Conservation (phyloP, 2,329 filamentous ascomycete genomes). For the Fusarium bulbicola region DNA sequence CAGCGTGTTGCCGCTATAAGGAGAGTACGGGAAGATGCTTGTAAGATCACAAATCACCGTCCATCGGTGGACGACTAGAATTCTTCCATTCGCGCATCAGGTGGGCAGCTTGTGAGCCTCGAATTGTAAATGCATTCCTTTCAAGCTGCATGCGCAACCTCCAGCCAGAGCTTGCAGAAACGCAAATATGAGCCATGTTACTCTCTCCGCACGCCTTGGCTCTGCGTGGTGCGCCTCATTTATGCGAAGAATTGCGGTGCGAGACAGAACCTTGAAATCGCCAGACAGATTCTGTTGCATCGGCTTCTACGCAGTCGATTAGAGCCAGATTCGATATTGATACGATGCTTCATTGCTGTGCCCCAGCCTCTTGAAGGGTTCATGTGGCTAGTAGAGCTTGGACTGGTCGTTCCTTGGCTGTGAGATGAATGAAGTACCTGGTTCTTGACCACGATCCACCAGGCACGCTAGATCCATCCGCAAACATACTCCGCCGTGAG, state of each 20-base stretch:
- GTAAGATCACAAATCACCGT: background rate
- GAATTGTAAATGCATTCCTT: constrained; percentile 15
- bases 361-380: constrained; percentile 4
- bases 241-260: background rate
- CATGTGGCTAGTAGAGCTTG: constrained; percentile 16
- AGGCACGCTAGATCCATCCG: background rate
- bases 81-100: background rate
- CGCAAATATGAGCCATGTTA: constrained; percentile 16
- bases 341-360: background rate
- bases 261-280: background rate
- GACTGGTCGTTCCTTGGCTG: constrained; percentile 16
- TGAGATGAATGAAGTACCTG: background rate
- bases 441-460: constrained; percentile 16
- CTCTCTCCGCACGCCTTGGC: constrained; percentile 6
- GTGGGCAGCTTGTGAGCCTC: constrained; percentile 15
- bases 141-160: constrained; percentile 14
- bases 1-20: background rate
- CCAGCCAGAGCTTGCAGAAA: constrained; percentile 22
- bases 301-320: background rate
- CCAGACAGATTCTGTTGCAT: background rate
- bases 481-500: constrained; percentile 30
- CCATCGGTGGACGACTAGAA: background rate
- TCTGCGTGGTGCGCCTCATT: constrained; percentile 7
- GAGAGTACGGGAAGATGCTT: background rate
- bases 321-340: background rate